These are phyloP conservation scores for Ustilago loliicola DNA, from an alignment of 1,284 basidiomycete genomes.

Conservation along the genomic window DNA sequence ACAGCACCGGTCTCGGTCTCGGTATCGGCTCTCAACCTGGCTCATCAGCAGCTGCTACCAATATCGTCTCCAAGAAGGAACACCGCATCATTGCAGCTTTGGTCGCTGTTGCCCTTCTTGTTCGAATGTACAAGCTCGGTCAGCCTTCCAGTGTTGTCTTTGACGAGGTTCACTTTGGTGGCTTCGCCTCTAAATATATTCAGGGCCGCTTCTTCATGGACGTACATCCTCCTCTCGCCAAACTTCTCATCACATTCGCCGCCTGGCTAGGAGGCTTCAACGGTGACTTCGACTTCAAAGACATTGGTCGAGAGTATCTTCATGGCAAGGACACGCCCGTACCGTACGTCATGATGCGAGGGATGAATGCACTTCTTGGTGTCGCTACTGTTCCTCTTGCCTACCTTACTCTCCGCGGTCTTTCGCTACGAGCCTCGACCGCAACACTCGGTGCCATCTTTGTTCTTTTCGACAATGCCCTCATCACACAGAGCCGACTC, in stretches of 20 bases:
- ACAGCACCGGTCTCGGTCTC: constrained; percentile 49
- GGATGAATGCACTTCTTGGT: constrained; percentile 90
- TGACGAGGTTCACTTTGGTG: constrained; percentile 70
- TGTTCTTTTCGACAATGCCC: constrained; percentile 95
- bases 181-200: constrained; percentile 84
- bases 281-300: constrained; percentile 95
- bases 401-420: constrained; percentile 91
- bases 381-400: constrained; percentile 88
- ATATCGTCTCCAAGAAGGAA: constrained; percentile 28
- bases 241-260: constrained; percentile 91
- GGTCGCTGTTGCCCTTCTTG: constrained; percentile 46
- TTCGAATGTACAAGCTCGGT: constrained; percentile 60
- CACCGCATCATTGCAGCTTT: constrained; percentile 46
- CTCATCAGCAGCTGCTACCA: constrained; percentile 39
- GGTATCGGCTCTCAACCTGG: constrained; percentile 51
- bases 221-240: constrained; percentile 96
- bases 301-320: constrained; percentile 78
- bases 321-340: constrained; percentile 73
- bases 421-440: constrained; percentile 85
- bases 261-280: constrained; percentile 91
- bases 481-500: constrained; percentile 93
- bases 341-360: constrained; percentile 96
- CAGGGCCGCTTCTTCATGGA: constrained; percentile 92
- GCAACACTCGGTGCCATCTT: constrained; percentile 90
- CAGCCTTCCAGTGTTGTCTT: constrained; percentile 69